phyloP scores from a whole-genome alignment of 1,139 yeast genomes.

The Debaryomycetaceae sp. region DNA sequence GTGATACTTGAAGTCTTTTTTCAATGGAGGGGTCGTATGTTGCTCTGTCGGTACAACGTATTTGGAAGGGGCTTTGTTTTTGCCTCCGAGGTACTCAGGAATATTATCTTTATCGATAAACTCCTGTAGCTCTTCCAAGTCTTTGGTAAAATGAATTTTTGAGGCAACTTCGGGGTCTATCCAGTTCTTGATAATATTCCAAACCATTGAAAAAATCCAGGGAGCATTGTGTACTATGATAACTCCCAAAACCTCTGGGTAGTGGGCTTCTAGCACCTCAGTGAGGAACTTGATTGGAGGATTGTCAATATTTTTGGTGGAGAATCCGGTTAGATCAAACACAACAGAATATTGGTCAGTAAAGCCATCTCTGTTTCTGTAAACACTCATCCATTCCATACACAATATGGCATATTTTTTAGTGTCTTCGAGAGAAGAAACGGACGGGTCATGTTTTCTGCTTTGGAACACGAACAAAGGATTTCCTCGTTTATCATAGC shows the following conservation, averaged over 20 bases:
- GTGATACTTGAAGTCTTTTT: constrained; percentile 35
- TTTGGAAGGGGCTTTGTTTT: constrained; percentile 49
- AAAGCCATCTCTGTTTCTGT: constrained; percentile 46
- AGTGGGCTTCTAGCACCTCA: constrained; percentile 77
- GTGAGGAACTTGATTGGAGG: constrained; percentile 76
- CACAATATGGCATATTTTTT: constrained; percentile 62
- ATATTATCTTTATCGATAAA: constrained; percentile 52
- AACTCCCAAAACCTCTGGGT: constrained; percentile 80
- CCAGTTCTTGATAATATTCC: constrained; percentile 85
- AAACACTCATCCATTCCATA: constrained; percentile 68
- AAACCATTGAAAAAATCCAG: constrained; percentile 82
- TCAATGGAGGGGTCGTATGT: constrained; percentile 23
- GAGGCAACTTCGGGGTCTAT: constrained; percentile 85
- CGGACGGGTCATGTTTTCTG: constrained; percentile 66
- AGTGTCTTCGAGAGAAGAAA: constrained; percentile 65
- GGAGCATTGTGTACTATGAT: constrained; percentile 84
- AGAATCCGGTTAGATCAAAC: constrained; percentile 73
- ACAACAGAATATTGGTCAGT: constrained; percentile 69
- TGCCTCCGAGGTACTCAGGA: constrained; percentile 67
- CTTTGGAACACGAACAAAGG: constrained; percentile 74
- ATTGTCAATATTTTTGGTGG: constrained; percentile 81
- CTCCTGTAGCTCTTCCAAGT: constrained; percentile 53
- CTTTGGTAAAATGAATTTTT: constrained; percentile 71
- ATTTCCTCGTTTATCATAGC: constrained; percentile 59
- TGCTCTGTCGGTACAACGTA: constrained; percentile 49